These are phyloP conservation scores for Colletotrichum coccodes DNA, from an alignment of 2,329 filamentous ascomycete species.

Conservation along the genomic window DNA sequence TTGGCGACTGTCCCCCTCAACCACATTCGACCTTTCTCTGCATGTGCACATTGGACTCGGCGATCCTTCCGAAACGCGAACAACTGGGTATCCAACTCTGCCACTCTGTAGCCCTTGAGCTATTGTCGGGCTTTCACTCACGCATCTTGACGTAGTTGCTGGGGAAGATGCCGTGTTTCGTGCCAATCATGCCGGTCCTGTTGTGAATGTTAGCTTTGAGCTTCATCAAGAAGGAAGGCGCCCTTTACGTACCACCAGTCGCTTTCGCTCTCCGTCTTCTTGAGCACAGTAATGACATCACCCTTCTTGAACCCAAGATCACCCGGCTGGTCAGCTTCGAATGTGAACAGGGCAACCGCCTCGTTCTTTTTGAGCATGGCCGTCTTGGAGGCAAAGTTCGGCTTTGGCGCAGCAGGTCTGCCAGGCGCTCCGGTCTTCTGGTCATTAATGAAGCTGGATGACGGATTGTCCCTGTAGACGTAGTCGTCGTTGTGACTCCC, in stretches of 20 bases:
- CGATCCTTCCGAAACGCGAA: not conserved
- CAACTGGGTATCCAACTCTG: conserved; percentile 16
- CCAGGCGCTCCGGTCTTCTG: conserved; percentile 68
- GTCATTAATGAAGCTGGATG: conserved; percentile 39
- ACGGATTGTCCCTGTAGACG: conserved; percentile 60
- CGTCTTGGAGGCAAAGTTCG: conserved; percentile 75
- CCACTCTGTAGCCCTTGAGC: not conserved
- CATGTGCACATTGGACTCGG: conserved; percentile 1
- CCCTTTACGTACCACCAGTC: conserved; percentile 87
- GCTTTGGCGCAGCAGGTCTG: conserved; percentile 89
- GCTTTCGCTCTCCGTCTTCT: conserved; percentile 91
- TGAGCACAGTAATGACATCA: conserved; percentile 92
- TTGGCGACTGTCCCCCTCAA: not conserved
- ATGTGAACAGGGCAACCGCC: conserved; percentile 90
- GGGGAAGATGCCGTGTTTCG: conserved; percentile 90
- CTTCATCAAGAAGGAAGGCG: not conserved
- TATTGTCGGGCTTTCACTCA: conserved; percentile 51
- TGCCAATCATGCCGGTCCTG: conserved; percentile 89
- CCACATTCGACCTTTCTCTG: not conserved
- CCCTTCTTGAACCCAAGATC: conserved; percentile 92
- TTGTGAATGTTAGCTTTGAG: not conserved
- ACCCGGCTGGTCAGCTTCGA: conserved; percentile 92
- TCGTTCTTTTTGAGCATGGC: conserved; percentile 75
- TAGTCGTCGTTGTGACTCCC: conserved; percentile 59
- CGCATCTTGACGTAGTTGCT: conserved; percentile 79